phyloP scores from a whole-genome alignment of 441 rosid genomes.

The Adansonia gregorii region DNA sequence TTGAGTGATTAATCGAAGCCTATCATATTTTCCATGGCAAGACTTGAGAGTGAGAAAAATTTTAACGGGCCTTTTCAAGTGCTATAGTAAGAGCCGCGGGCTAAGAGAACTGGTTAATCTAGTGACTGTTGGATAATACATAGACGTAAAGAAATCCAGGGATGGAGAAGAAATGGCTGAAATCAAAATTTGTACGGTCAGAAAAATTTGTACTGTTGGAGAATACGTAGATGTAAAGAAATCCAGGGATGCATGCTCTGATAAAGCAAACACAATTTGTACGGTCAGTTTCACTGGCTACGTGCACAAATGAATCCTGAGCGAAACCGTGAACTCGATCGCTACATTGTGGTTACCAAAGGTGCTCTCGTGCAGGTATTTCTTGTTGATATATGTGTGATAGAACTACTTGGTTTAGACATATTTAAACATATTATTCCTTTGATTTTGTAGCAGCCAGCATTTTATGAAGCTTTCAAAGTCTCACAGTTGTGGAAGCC shows the following conservation, averaged over 20 bases:
- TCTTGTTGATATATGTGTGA: not conserved
- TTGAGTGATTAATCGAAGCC: conserved; percentile 57
- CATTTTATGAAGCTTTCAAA: conserved; percentile 73
- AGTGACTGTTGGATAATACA: conserved; percentile 69
- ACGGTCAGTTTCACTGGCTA: conserved; percentile 67
- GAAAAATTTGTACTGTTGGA: conserved; percentile 61
- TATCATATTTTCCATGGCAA: conserved; percentile 73
- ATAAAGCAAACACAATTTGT: no score
- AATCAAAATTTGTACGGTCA: conserved; percentile 49
- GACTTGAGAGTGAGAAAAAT: conserved; percentile 67
- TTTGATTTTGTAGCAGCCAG: conserved; percentile 45
- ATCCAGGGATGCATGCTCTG: conserved; percentile 33
- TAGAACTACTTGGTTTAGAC: conserved; percentile 5
- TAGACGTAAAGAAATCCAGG: conserved; percentile 52
- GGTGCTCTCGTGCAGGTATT: conserved; percentile 66
- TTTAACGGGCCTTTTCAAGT: conserved; percentile 65
- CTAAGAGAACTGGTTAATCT: conserved; percentile 64
- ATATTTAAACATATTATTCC: not conserved
- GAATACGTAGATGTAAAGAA: conserved; percentile 56
- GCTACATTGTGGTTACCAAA: conserved; percentile 63
- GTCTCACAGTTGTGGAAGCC: conserved; percentile 75
- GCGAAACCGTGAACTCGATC: conserved; percentile 62
- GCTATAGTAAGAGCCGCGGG: conserved; percentile 51
- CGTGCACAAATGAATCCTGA: conserved; percentile 37
- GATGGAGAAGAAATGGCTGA: conserved; percentile 70